Evolutionary conservation across 768 basidiomycete species (phyloP).

Genomic region (Suillus brevipes): DNA sequence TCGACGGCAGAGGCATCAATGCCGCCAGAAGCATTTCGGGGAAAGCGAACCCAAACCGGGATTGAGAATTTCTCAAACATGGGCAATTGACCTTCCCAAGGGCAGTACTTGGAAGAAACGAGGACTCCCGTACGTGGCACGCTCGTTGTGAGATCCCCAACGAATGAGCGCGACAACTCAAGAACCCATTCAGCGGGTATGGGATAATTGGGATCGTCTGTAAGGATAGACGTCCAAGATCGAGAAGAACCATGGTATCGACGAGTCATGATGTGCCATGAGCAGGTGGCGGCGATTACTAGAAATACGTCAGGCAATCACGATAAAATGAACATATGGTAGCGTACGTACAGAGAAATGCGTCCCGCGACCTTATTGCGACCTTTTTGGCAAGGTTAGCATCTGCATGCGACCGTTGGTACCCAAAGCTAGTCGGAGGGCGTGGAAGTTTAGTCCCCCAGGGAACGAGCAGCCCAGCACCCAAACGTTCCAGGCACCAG

Average conservation of each 20-base stretch:
- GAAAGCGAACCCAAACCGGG: neutral
- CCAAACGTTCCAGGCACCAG: neutral
- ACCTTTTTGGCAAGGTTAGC: neutral
- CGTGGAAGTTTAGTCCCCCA: neutral
- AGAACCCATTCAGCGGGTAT: neutral
- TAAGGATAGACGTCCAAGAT: neutral
- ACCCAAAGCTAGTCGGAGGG: neutral
- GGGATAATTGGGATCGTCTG: neutral
- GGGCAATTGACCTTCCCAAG: neutral
- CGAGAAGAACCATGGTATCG: neutral
- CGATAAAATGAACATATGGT: neutral
- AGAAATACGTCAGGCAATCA: neutral
- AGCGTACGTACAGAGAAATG: conserved; percentile 1
- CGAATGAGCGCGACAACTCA: neutral
- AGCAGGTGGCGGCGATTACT: neutral
- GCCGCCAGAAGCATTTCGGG: neutral
- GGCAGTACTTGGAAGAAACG: neutral
- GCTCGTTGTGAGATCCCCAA: neutral
- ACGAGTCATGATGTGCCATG: neutral
- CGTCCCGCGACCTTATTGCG: neutral
- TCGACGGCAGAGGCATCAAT: neutral
- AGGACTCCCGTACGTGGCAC: neutral
- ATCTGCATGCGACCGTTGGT: neutral
- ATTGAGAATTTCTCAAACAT: neutral
- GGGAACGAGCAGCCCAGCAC: neutral